These are phyloP conservation scores for Candida bentonensis DNA, from an alignment of 805 yeast genomes.

Conservation along the genomic window DNA sequence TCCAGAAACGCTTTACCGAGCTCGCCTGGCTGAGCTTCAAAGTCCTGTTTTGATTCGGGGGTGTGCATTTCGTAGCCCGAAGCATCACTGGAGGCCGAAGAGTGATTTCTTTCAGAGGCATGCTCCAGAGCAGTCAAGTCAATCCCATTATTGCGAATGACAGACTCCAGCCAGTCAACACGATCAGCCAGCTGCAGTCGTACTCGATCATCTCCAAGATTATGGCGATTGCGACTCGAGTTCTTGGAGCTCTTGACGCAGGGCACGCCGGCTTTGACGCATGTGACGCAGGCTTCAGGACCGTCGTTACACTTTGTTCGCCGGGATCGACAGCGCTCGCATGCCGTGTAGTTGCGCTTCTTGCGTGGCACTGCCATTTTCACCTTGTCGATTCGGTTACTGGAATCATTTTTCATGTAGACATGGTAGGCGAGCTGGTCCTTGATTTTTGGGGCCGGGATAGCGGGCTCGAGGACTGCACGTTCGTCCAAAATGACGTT, in stretches of 20 bases:
- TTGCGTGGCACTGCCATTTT: no score
- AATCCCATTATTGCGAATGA: not conserved
- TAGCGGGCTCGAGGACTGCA: no score
- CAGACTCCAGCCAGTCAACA: not conserved
- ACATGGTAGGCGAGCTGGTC: no score
- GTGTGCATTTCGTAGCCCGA: no score
- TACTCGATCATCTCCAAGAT: not conserved
- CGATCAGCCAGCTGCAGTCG: not conserved
- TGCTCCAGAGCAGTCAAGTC: no score
- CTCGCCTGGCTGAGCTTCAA: not conserved
- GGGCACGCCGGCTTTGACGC: not conserved
- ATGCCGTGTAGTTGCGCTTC: not conserved
- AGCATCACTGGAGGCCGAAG: no score
- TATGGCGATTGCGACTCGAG: not conserved
- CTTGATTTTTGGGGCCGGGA: no score
- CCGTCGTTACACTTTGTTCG: not conserved
- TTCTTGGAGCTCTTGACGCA: not conserved
- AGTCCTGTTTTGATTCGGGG: not conserved
- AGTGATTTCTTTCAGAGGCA: no score
- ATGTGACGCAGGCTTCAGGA: not conserved
- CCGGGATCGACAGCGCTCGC: not conserved
- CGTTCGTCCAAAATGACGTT: no score
- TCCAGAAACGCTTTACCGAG: not conserved
- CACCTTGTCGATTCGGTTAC: no score
- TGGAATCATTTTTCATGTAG: no score